phyloP scores from a whole-genome alignment of 139 green algal genomes.

The Chlamydomonas applanata region DNA sequence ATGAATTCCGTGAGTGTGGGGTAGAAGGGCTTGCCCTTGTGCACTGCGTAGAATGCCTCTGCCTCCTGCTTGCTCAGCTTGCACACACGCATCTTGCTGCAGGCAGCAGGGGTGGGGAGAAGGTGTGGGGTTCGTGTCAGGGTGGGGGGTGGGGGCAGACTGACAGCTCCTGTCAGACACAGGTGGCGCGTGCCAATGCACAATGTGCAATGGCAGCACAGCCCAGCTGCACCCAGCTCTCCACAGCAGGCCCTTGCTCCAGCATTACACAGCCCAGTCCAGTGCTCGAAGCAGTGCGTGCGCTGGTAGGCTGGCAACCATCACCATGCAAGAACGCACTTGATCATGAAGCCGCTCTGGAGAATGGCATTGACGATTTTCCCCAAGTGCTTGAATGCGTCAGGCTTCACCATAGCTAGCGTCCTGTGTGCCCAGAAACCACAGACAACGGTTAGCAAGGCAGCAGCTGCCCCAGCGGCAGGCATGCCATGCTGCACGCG shows the following conservation, averaged over 20 bases:
- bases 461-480: background rate
- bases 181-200: background rate
- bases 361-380: slow-evolving; percentile 72
- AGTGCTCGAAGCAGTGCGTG: background rate
- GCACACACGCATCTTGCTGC: slow-evolving; percentile 61
- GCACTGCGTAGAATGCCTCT: slow-evolving; percentile 70
- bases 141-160: background rate
- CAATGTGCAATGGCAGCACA: too few species aligned
- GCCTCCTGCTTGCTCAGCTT: slow-evolving; percentile 57
- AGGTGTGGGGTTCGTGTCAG: too few species aligned
- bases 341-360: slow-evolving; percentile 55
- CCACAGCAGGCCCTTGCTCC: too few species aligned
- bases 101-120: background rate
- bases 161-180: background rate
- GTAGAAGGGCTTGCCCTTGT: slow-evolving; percentile 68
- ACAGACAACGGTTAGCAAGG: background rate
- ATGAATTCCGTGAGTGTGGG: slow-evolving; percentile 68
- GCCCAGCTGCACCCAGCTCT: too few species aligned
- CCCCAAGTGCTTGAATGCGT: slow-evolving; percentile 67
- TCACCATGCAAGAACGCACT: slow-evolving; percentile 9
- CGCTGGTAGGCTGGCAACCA: background rate
- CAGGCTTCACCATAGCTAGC: slow-evolving; percentile 78
- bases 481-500: background rate
- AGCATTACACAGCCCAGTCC: background rate
- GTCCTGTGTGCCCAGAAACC: slow-evolving; percentile 48